These are phyloP conservation scores for Suillus subalutaceus DNA, from an alignment of 768 basidiomycete genomes.

Conservation along the genomic window DNA sequence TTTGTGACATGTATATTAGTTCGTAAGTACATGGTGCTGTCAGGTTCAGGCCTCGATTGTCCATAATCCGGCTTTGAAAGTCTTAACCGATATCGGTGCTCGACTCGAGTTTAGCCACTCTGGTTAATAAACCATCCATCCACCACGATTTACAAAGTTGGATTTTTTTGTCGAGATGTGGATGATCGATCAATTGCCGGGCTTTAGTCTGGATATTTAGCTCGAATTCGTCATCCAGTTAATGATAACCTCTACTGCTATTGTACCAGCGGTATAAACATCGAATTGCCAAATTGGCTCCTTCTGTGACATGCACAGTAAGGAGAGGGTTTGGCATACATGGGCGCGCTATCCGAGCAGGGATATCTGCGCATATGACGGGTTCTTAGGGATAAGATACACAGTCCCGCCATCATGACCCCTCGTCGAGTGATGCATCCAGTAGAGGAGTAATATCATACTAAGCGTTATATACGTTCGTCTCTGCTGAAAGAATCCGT, in stretches of 20 bases:
- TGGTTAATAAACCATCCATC: neutral
- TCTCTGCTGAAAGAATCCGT: conserved; percentile 37
- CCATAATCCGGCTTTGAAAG: neutral
- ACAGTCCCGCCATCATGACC: neutral
- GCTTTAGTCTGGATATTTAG: neutral
- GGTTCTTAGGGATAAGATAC: neutral
- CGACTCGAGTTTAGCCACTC: neutral
- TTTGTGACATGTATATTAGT: neutral
- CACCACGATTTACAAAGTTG: neutral
- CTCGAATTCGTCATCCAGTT: neutral
- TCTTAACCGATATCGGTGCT: neutral
- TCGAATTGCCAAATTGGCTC: neutral
- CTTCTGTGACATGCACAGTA: neutral
- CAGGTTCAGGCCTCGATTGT: neutral
- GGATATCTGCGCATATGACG: neutral
- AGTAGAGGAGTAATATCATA: neutral
- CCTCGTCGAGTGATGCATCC: neutral
- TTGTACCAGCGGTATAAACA: neutral
- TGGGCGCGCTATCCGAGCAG: neutral
- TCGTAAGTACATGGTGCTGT: neutral
- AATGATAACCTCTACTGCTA: neutral
- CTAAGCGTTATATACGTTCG: conserved; percentile 20
- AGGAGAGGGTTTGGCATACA: neutral
- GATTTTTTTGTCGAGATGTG: neutral
- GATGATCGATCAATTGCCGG: neutral